Percentiles rank a stretch among this genome's conserved stretches.
These are phyloP conservation scores for Saccharomyces paradoxus DNA, from an alignment of 805 yeast species.

Conservation along the genomic window DNA sequence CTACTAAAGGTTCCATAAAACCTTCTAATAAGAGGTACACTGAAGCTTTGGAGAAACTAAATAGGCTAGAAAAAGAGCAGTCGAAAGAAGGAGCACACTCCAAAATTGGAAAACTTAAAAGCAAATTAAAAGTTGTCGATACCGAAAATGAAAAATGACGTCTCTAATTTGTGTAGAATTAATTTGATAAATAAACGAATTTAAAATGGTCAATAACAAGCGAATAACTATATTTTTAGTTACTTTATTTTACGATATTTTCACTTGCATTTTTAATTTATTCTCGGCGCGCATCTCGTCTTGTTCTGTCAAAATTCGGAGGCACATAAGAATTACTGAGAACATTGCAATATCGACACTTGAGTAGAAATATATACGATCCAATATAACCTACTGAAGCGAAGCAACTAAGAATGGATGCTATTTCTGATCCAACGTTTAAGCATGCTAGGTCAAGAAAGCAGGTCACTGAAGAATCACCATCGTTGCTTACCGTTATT, in stretches of 20 bases:
- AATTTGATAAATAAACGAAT: neutral
- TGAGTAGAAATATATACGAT: neutral
- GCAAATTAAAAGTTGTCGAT: neutral
- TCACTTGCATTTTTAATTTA: neutral
- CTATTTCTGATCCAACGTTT: slow-evolving; percentile 30
- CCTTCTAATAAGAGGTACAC: slow-evolving; percentile 23
- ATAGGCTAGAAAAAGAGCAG: neutral
- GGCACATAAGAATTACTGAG: neutral
- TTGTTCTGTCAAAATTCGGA: neutral
- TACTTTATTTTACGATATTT: neutral
- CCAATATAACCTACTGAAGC: neutral
- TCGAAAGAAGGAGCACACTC: neutral
- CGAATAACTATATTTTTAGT: neutral
- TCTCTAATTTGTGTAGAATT: neutral
- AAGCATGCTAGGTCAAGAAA: slow-evolving; percentile 19
- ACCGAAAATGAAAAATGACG: neutral
- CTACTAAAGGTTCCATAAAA: slow-evolving; percentile 12
- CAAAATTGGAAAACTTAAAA: neutral
- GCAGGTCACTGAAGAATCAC: slow-evolving; percentile 46
- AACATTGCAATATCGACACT: neutral
- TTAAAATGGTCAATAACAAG: neutral
- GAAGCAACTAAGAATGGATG: slow-evolving; percentile 22
- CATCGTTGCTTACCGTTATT: slow-evolving; percentile 70
- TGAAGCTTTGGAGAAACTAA: slow-evolving; percentile 19
- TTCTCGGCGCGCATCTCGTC: neutral